These are phyloP conservation scores for Beauveria pseudobassiana DNA, from an alignment of 2,329 filamentous ascomycete species.

Conservation along the genomic window DNA sequence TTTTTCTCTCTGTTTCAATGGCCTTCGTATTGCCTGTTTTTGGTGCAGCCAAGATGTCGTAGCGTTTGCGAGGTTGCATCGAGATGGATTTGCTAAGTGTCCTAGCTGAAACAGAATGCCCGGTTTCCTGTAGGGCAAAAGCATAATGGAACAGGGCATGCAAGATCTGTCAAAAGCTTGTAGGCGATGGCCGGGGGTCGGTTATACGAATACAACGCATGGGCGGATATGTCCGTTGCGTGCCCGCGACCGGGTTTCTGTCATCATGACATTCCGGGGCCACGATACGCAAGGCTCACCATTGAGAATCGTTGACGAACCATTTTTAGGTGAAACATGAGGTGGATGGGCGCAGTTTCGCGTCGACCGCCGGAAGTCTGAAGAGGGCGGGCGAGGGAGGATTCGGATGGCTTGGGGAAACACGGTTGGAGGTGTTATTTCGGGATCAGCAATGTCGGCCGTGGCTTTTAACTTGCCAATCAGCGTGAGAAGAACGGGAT, in stretches of 20 bases:
- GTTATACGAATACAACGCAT: background rate
- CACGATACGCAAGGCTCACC: background rate
- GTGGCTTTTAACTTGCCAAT: background rate
- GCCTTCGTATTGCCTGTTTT: background rate
- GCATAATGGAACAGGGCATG: background rate
- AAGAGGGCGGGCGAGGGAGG: background rate
- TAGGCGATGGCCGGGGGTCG: background rate
- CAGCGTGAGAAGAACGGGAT: background rate
- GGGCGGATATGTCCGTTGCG: background rate
- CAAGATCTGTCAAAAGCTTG: background rate
- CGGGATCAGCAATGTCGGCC: background rate
- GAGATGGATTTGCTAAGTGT: background rate
- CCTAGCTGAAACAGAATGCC: background rate
- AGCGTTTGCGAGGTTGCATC: background rate
- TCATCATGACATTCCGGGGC: background rate
- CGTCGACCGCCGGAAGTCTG: background rate
- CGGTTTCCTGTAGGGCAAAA: background rate
- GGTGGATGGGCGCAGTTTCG: constrained; percentile 4
- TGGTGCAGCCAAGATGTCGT: background rate
- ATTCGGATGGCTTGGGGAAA: background rate
- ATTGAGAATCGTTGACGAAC: background rate
- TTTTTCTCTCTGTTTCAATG: background rate
- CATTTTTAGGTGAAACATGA: constrained; percentile 5
- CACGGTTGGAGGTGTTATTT: background rate
- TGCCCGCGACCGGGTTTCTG: background rate